These are phyloP conservation scores for Cytospora paraplurivora DNA, from an alignment of 2,329 filamentous ascomycete genomes.

Conservation along the genomic window DNA sequence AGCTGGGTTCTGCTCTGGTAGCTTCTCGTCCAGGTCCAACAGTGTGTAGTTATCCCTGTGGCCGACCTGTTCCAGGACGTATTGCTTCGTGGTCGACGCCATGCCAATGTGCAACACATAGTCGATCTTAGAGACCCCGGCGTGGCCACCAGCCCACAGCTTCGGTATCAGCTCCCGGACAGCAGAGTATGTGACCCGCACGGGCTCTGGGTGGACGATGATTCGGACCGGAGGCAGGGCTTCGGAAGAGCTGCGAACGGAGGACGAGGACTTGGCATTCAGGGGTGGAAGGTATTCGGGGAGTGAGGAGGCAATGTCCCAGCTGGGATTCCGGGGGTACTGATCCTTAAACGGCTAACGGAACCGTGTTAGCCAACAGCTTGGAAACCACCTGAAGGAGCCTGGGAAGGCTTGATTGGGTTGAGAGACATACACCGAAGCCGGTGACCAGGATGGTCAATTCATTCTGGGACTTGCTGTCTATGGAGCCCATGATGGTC, in stretches of 20 bases:
- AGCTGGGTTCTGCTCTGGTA: constrained; percentile 43
- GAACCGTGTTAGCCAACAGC: constrained; percentile 5
- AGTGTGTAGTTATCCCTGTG: constrained; percentile 73
- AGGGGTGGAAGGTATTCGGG: constrained; percentile 62
- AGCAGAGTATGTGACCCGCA: constrained; percentile 71
- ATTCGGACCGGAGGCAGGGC: constrained; percentile 58
- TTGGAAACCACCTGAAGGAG: not conserved
- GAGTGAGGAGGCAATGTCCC: constrained; percentile 72
- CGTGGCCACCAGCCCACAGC: constrained; percentile 55
- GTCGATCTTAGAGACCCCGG: constrained; percentile 53
- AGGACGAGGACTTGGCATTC: constrained; percentile 44
- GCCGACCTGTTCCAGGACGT: constrained; percentile 70
- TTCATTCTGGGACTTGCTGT: constrained; percentile 45
- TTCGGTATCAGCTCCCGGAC: constrained; percentile 65
- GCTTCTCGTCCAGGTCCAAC: constrained; percentile 68
- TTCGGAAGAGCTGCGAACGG: constrained; percentile 37
- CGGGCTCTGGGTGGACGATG: constrained; percentile 63
- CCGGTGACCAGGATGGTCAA: constrained; percentile 63
- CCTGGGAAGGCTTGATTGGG: not conserved
- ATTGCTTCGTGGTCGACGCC: constrained; percentile 65
- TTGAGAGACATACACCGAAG: constrained; percentile 53
- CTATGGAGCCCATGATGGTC: constrained; percentile 35
- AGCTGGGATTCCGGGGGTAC: constrained; percentile 76
- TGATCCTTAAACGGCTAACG: constrained; percentile 76
- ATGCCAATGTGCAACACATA: constrained; percentile 79